phyloP scores from a whole-genome alignment of 1,284 basidiomycete genomes.

The Fomitopsis betulina region DNA sequence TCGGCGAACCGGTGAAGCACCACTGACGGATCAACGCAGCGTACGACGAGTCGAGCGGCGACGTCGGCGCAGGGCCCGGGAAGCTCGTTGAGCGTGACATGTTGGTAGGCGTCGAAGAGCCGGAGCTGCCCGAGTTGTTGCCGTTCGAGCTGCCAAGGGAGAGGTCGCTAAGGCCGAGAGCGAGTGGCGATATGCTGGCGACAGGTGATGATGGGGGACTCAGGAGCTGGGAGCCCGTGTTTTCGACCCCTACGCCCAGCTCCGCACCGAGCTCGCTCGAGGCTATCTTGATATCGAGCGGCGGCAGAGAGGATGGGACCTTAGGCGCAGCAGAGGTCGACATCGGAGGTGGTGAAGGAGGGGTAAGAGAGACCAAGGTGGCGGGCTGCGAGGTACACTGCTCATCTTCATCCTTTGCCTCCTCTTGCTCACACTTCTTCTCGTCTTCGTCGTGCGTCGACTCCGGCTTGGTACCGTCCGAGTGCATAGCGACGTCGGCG shows the following conservation, averaged over 20 bases:
- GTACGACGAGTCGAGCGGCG: constrained; percentile 39
- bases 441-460: constrained; percentile 5
- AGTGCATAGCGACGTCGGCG: constrained; percentile 10
- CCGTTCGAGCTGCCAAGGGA: constrained; percentile 1
- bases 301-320: neutral
- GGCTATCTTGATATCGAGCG: constrained; percentile 5
- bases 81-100: constrained; percentile 10
- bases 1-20: constrained; percentile 54
- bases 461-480: constrained; percentile 11
- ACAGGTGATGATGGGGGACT: constrained; percentile 20
- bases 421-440: constrained; percentile 1
- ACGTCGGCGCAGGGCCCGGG: constrained; percentile 13
- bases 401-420: neutral
- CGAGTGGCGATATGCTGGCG: neutral
- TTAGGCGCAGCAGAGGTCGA: neutral
- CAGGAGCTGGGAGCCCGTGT: constrained; percentile 11
- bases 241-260: neutral
- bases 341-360: neutral
- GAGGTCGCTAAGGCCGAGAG: neutral
- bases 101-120: constrained; percentile 8
- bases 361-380: neutral
- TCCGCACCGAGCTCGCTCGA: constrained; percentile 1
- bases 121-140: constrained; percentile 10
- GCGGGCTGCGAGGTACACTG: constrained; percentile 2
- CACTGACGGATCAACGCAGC: constrained; percentile 62